Percentiles rank a stretch among this genome's conserved stretches.
These are phyloP conservation scores for Vicia faba DNA, from an alignment of 306 rosid species.

Conservation along the genomic window DNA sequence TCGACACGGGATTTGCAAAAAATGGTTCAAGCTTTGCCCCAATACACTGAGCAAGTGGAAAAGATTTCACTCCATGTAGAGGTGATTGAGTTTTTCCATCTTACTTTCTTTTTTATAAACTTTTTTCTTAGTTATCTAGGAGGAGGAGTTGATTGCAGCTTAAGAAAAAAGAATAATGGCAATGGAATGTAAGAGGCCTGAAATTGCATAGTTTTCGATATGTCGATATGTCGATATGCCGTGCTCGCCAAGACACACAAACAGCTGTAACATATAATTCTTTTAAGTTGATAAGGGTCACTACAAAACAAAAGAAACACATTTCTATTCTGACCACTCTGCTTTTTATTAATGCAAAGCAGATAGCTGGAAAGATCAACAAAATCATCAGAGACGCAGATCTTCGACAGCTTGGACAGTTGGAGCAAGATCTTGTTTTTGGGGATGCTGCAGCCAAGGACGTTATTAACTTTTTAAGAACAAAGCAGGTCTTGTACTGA, in stretches of 20 bases:
- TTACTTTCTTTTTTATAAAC: not conserved
- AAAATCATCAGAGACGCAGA: slow-evolving; percentile 66
- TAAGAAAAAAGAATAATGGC: slow-evolving; percentile 26
- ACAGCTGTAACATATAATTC: slow-evolving; percentile 10
- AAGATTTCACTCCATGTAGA: slow-evolving; percentile 93
- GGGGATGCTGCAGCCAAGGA: slow-evolving; percentile 97
- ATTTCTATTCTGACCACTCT: slow-evolving; percentile 36
- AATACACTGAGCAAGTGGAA: slow-evolving; percentile 90
- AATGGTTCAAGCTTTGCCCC: slow-evolving; percentile 98
- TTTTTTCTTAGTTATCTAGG: not conserved
- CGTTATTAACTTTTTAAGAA: slow-evolving; percentile 74
- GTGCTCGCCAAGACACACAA: slow-evolving; percentile 9
- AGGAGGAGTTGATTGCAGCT: slow-evolving; percentile 23
- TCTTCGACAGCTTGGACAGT: slow-evolving; percentile 86
- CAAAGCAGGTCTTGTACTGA: slow-evolving; percentile 66
- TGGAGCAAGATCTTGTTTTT: slow-evolving; percentile 97
- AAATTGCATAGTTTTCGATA: slow-evolving; percentile 20
- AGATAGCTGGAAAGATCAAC: slow-evolving; percentile 93
- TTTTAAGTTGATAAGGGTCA: slow-evolving; percentile 24
- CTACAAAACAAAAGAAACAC: not conserved
- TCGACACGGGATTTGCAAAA: slow-evolving; percentile 94
- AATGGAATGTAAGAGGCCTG: slow-evolving; percentile 21
- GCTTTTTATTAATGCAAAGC: slow-evolving; percentile 43
- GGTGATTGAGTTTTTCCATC: slow-evolving; percentile 52
- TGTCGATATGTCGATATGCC: slow-evolving; percentile 14